Conservation (phyloP, 1,284 basidiomycete species). For the Marasmius tenuissimus region DNA sequence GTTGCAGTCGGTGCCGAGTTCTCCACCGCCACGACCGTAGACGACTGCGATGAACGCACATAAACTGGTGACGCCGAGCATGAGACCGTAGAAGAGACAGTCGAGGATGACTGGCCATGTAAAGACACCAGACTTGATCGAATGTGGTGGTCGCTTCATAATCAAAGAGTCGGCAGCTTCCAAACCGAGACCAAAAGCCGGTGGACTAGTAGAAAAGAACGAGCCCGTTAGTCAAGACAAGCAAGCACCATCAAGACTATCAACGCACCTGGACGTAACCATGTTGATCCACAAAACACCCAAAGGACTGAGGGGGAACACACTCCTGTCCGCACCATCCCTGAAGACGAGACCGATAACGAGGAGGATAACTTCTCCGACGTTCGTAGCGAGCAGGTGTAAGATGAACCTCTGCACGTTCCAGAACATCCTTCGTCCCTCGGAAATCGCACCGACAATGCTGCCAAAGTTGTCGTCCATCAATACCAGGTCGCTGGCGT, state of each 20-base stretch:
- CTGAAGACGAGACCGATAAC: slow-evolving; percentile 70
- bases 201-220: slow-evolving; percentile 38
- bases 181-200: slow-evolving; percentile 60
- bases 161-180: slow-evolving; percentile 56
- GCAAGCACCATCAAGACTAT: no score
- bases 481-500: slow-evolving; percentile 61
- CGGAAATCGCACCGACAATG: slow-evolving; percentile 65
- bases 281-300: slow-evolving; percentile 63
- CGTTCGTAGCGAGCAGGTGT: slow-evolving; percentile 56
- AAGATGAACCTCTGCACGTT: slow-evolving; percentile 47
- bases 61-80: slow-evolving; percentile 47
- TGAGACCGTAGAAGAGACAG: slow-evolving; percentile 60
- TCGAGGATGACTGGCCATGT: slow-evolving; percentile 51
- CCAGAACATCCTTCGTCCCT: slow-evolving; percentile 54
- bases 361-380: slow-evolving; percentile 60
- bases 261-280: slow-evolving; percentile 22
- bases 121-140: slow-evolving; percentile 52
- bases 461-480: slow-evolving; percentile 73
- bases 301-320: slow-evolving; percentile 70
- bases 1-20: slow-evolving; percentile 52
- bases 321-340: slow-evolving; percentile 51
- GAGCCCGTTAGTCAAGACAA: not conserved
- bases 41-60: slow-evolving; percentile 32
- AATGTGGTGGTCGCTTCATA: slow-evolving; percentile 56
- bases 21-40: slow-evolving; percentile 48